phyloP scores from a whole-genome alignment of 352 stramenopile species.

The Thalassiosira tumida region DNA sequence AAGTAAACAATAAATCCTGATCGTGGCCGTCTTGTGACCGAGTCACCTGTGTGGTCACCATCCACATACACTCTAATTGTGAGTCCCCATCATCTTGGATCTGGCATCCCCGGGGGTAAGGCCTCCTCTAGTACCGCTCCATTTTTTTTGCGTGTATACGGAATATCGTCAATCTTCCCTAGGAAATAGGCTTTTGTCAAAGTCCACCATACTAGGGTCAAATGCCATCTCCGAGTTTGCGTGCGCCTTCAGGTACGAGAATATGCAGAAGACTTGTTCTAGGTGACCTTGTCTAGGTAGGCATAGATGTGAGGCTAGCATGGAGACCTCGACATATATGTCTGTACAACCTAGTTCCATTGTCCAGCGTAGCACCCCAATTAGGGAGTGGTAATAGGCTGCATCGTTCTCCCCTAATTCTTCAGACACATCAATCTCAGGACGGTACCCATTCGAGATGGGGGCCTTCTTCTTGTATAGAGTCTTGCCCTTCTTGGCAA shows the following conservation, averaged over 20 bases:
- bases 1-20: constrained; percentile 57
- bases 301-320: constrained; percentile 70
- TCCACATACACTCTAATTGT: constrained; percentile 43
- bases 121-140: not conserved
- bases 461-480: not conserved
- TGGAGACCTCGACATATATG: constrained; percentile 73
- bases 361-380: constrained; percentile 78
- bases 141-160: not conserved
- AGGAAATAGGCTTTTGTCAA: not conserved
- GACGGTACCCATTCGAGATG: constrained; percentile 50
- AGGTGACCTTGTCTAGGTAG: constrained; percentile 64
- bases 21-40: constrained; percentile 22
- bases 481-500: constrained; percentile 8
- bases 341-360: constrained; percentile 69
- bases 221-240: constrained; percentile 34
- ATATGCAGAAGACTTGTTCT: constrained; percentile 41
- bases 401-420: constrained; percentile 46
- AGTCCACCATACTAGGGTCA: not conserved
- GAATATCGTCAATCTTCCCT: not conserved
- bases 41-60: constrained; percentile 49
- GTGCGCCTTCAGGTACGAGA: constrained; percentile 65
- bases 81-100: not conserved
- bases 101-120: not conserved
- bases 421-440: constrained; percentile 77
- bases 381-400: constrained; percentile 72